These are phyloP conservation scores for Funneliformis caledonium DNA, from an alignment of 371 early-diverging fungal genomes.

Conservation along the genomic window DNA sequence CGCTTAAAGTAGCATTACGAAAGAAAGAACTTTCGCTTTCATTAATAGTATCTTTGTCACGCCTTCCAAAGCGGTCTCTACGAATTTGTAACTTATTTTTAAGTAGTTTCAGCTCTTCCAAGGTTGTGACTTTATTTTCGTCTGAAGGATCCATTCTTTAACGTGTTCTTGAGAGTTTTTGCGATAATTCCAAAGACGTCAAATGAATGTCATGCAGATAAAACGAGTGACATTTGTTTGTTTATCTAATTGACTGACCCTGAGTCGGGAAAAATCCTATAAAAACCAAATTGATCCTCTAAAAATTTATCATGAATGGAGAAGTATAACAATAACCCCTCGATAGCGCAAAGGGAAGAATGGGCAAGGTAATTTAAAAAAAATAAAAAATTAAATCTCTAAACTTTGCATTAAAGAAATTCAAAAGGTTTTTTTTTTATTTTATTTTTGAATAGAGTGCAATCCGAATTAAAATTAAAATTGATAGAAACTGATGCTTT, in stretches of 20 bases:
- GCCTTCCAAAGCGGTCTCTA: neutral
- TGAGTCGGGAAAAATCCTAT: no score
- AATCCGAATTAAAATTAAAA: conserved; percentile 22
- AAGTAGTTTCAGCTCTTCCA: conserved; percentile 14
- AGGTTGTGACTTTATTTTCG: neutral
- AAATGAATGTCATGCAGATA: no score
- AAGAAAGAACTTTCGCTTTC: neutral
- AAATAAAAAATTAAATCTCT: neutral
- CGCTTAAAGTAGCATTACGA: neutral
- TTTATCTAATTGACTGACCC: no score
- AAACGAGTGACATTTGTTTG: no score
- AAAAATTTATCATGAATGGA: no score
- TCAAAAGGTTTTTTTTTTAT: neutral
- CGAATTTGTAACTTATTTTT: neutral
- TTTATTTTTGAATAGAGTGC: neutral
- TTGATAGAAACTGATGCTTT: conserved; percentile 30
- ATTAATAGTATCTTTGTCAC: neutral
- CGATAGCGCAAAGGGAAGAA: neutral
- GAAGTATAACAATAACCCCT: neutral
- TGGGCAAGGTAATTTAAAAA: conserved; percentile 18
- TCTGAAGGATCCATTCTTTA: neutral
- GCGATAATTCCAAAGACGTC: no score
- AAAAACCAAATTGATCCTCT: no score
- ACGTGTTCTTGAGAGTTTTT: neutral
- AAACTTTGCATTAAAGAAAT: neutral